Conservation (phyloP, 2,329 filamentous ascomycete species). For the Aspergillus sp. region DNA sequence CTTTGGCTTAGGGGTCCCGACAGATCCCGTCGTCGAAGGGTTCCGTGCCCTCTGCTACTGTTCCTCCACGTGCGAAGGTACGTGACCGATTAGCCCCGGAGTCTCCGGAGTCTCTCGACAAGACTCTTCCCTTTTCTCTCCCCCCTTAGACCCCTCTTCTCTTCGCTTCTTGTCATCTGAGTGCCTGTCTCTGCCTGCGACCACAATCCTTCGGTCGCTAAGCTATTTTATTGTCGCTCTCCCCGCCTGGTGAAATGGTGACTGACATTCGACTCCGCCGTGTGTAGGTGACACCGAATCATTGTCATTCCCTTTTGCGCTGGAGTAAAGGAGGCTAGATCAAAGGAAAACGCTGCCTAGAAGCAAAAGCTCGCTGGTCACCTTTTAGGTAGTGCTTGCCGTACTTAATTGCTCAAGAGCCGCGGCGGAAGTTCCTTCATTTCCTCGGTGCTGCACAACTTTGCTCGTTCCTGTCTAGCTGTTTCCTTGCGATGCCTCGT, state of each 20-base stretch:
- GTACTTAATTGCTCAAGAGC: slow-evolving; percentile 4
- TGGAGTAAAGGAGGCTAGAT: not conserved
- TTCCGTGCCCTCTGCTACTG: slow-evolving; percentile 16
- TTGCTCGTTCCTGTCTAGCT: slow-evolving; percentile 13
- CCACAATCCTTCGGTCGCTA: not conserved
- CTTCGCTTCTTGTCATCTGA: not conserved
- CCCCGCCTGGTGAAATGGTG: not conserved
- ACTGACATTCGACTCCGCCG: slow-evolving; percentile 4
- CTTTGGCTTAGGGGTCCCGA: not conserved
- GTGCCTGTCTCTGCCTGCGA: not conserved
- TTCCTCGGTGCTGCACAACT: slow-evolving; percentile 17
- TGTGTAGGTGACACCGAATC: slow-evolving; percentile 11
- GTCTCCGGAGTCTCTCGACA: slow-evolving; percentile 10
- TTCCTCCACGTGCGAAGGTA: slow-evolving; percentile 22
- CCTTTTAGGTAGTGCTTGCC: slow-evolving; percentile 18
- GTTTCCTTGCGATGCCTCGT: slow-evolving; percentile 61
- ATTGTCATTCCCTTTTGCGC: slow-evolving; percentile 3
- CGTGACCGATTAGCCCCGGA: slow-evolving; percentile 14
- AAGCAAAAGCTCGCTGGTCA: not conserved
- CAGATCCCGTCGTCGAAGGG: slow-evolving; percentile 1
- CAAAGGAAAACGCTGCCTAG: not conserved
- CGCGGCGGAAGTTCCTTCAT: slow-evolving; percentile 15
- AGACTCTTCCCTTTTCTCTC: not conserved
- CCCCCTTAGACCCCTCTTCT: not conserved
- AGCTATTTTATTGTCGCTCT: not conserved